Percentiles rank a stretch among this genome's conserved stretches.
phyloP scores from a whole-genome alignment of 2,329 filamentous ascomycete species.

The Bipolaris oryzae region DNA sequence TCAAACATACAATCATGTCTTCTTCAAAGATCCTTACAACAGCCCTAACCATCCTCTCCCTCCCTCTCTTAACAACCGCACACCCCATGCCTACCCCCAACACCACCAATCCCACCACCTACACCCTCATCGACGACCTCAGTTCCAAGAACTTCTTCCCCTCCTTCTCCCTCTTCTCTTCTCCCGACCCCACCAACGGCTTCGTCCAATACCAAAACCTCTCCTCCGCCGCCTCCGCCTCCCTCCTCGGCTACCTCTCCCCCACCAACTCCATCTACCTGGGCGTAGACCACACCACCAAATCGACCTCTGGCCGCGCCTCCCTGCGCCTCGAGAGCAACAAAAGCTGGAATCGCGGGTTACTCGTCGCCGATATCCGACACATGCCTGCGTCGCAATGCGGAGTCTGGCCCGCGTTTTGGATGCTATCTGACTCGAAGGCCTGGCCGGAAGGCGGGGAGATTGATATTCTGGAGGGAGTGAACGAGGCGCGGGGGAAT shows the following conservation, averaged over 20 bases:
- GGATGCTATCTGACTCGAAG: slow-evolving; percentile 37
- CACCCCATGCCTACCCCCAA: background rate
- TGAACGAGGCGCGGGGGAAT: slow-evolving; percentile 38
- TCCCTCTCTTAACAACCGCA: slow-evolving; percentile 7
- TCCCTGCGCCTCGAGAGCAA: slow-evolving; percentile 42
- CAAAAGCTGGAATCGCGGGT: slow-evolving; percentile 37
- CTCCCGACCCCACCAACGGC: slow-evolving; percentile 36
- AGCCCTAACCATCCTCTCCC: slow-evolving; percentile 17
- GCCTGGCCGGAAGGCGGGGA: slow-evolving; percentile 44
- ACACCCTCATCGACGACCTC: slow-evolving; percentile 36
- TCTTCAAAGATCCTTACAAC: background rate
- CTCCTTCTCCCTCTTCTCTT: slow-evolving; percentile 40
- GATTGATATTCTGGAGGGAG: slow-evolving; percentile 47
- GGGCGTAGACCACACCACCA: slow-evolving; percentile 51
- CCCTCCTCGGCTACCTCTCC: slow-evolving; percentile 28
- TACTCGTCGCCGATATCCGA: slow-evolving; percentile 41
- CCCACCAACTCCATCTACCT: slow-evolving; percentile 39
- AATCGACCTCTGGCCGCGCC: slow-evolving; percentile 33
- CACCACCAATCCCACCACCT: slow-evolving; percentile 6
- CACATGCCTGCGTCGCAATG: slow-evolving; percentile 46
- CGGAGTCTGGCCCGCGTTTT: slow-evolving; percentile 45
- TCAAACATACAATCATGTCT: slow-evolving; percentile 1
- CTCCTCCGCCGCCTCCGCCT: slow-evolving; percentile 15
- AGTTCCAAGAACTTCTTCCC: slow-evolving; percentile 42
- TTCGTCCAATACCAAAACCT: slow-evolving; percentile 39